Conservation (phyloP, 768 basidiomycete species). For the Boletus rubroflammeus region DNA sequence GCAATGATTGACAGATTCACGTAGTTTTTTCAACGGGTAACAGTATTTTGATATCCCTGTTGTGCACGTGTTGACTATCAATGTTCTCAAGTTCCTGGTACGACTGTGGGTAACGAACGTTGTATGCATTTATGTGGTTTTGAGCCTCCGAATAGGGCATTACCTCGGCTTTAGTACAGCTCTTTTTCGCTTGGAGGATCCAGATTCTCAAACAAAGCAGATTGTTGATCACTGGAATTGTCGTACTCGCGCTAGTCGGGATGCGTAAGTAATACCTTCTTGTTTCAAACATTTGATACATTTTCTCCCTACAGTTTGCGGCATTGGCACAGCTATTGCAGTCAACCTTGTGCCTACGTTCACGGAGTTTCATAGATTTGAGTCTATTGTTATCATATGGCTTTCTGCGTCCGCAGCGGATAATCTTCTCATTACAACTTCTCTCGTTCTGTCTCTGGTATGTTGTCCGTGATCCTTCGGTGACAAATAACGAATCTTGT, state of each 20-base stretch:
- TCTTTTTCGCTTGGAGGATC: conserved; percentile 31
- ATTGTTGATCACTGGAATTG: conserved; percentile 10
- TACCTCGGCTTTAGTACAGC: conserved; percentile 24
- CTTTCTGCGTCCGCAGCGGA: conserved; percentile 41
- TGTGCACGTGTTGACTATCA: background rate
- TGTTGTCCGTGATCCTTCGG: conserved; percentile 5
- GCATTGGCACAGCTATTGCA: conserved; percentile 32
- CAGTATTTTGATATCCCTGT: background rate
- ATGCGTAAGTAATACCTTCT: conserved; percentile 12
- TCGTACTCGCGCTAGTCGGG: conserved; percentile 15
- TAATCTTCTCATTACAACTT: conserved; percentile 45
- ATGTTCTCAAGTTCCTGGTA: conserved; percentile 15
- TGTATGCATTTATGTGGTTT: background rate
- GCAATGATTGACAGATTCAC: background rate
- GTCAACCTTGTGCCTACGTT: conserved; percentile 28
- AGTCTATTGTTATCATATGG: conserved; percentile 38
- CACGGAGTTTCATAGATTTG: conserved; percentile 28
- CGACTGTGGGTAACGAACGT: conserved; percentile 17
- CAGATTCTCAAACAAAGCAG: conserved; percentile 14
- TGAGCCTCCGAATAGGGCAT: conserved; percentile 18
- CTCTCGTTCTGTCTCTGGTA: conserved; percentile 43
- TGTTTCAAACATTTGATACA: background rate
- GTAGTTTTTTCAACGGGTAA: conserved; percentile 31
- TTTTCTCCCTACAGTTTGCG: conserved; percentile 20
- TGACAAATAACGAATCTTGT: background rate